These are phyloP conservation scores for Lactuca saligna DNA, from an alignment of 129 eudicot genomes.

Conservation along the genomic window DNA sequence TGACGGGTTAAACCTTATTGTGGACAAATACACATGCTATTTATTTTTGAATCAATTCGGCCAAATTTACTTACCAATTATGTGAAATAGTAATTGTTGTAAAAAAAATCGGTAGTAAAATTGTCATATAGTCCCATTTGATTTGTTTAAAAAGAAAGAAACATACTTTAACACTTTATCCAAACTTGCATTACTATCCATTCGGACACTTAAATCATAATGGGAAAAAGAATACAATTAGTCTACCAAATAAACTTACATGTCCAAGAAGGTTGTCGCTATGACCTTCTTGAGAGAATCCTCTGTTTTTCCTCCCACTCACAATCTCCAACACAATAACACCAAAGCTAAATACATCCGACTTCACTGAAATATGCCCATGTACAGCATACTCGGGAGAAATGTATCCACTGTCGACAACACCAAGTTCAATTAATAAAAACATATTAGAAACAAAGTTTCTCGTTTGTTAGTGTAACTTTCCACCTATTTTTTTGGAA, in stretches of 20 bases:
- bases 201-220: background rate
- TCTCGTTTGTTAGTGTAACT: background rate
- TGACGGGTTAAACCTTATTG: too few species aligned
- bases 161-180: too few species aligned
- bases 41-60: too few species aligned
- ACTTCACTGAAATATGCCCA: background rate
- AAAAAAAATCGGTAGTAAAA: too few species aligned
- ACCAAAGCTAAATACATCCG: conserved; percentile 13
- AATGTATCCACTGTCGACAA: background rate
- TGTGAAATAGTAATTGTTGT: too few species aligned
- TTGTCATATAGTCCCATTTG: background rate
- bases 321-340: background rate
- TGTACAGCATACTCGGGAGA: background rate
- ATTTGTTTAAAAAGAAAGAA: too few species aligned
- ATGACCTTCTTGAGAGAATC: background rate
- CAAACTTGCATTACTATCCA: background rate
- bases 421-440: background rate
- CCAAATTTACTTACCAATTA: too few species aligned
- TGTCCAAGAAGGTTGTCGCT: background rate
- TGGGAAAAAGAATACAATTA: background rate
- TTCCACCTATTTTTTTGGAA: background rate
- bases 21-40: too few species aligned
- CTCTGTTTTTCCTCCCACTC: background rate
- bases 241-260: background rate
- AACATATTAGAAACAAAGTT: background rate